These are phyloP conservation scores for Sphagnum magellanicum DNA, from an alignment of 228 moss, liverwort and hornwort species.

Conservation along the genomic window DNA sequence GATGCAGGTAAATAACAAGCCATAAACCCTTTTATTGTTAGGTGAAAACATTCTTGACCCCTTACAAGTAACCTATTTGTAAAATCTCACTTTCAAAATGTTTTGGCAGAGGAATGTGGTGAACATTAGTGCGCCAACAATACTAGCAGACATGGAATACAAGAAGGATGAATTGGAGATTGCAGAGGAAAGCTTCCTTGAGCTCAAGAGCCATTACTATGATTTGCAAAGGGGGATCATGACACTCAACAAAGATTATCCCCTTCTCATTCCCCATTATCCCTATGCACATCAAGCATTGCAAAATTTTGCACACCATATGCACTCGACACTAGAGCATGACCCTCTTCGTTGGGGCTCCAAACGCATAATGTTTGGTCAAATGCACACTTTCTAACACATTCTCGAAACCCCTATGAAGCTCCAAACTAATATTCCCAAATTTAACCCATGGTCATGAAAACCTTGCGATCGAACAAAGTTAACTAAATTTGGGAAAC, in stretches of 20 bases:
- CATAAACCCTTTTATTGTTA: not conserved
- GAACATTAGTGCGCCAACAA: slow-evolving; percentile 17
- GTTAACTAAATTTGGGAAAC: too few relatives aligned
- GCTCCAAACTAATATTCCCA: too few relatives aligned
- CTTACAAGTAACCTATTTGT: too few relatives aligned
- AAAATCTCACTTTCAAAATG: not conserved
- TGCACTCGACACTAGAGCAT: not conserved
- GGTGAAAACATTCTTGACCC: too few relatives aligned
- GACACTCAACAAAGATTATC: slow-evolving; percentile 3
- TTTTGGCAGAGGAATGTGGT: slow-evolving; percentile 33
- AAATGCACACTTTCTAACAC: not conserved
- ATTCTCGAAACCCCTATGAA: too few relatives aligned
- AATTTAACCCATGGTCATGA: too few relatives aligned
- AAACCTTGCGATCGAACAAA: too few relatives aligned
- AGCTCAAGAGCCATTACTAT: slow-evolving; percentile 23
- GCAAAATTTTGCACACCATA: slow-evolving; percentile 1
- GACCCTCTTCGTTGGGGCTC: slow-evolving; percentile 29
- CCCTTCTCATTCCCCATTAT: not conserved
- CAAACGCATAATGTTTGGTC: slow-evolving; percentile 18
- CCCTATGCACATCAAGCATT: not conserved
- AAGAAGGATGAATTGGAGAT: slow-evolving; percentile 29
- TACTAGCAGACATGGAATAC: slow-evolving; percentile 43
- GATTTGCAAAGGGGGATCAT: slow-evolving; percentile 6
- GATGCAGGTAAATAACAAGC: slow-evolving; percentile 38
- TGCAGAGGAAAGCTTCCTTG: slow-evolving; percentile 15